phyloP scores from a whole-genome alignment of 441 rosid genomes.

The Jatropha podagrica region DNA sequence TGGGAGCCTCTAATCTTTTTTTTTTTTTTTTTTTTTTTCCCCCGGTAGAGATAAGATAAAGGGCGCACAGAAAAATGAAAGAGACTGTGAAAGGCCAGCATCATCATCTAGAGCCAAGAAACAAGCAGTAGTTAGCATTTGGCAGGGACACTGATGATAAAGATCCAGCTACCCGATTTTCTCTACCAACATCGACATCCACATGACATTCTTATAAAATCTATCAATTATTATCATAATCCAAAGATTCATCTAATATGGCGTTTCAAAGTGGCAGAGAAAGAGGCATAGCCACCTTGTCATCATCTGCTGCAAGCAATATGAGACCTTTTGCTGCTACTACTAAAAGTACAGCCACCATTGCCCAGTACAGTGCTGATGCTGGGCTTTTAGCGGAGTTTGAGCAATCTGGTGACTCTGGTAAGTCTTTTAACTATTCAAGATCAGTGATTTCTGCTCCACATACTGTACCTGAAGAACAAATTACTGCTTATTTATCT shows the following conservation, averaged over 20 bases:
- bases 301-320: slow-evolving; percentile 49
- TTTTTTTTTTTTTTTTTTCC: background rate
- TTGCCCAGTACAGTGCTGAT: slow-evolving; percentile 71
- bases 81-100: background rate
- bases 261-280: slow-evolving; percentile 15
- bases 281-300: slow-evolving; percentile 12
- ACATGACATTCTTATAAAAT: slow-evolving; percentile 11
- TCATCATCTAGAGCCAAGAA: slow-evolving; percentile 25
- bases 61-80: background rate
- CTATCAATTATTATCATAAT: background rate
- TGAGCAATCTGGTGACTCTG: slow-evolving; percentile 60
- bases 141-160: slow-evolving; percentile 28
- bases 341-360: slow-evolving; percentile 33
- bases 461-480: slow-evolving; percentile 54
- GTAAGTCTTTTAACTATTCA: slow-evolving; percentile 70
- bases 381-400: slow-evolving; percentile 72
- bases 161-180: slow-evolving; percentile 16
- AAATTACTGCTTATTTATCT: slow-evolving; percentile 55
- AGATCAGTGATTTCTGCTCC: slow-evolving; percentile 58
- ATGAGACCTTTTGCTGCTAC: slow-evolving; percentile 38
- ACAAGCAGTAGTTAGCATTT: slow-evolving; percentile 9
- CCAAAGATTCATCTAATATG: slow-evolving; percentile 10
- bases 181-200: slow-evolving; percentile 6
- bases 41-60: background rate
- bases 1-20: no score